Base-by-base conservation (phyloP, 73 alveolate genomes). In the Uronychia binucleata region DNA sequence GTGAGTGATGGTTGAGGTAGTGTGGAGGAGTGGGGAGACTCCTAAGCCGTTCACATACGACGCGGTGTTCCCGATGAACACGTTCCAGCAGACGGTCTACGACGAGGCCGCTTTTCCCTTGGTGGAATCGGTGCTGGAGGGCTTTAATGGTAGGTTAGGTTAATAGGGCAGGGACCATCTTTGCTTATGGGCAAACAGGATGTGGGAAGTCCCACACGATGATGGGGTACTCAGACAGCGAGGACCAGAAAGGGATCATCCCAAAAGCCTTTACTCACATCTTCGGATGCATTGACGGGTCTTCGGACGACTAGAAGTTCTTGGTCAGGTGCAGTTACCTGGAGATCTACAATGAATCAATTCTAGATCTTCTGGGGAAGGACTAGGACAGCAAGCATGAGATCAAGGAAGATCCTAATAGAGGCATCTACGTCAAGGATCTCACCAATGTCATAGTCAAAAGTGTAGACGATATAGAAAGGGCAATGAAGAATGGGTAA, bases 171-270 rank as follows among this genome's bases (percentile, higher is more conserved):
- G 98, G 98, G 27, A 96, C 99, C 25, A 90, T 96, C 31, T 96
- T 96, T 78, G 99, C 99, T 1, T 96, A 96, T 82, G 99, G 99
- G 1, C 96, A 96, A 83, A 96, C 99, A 27, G 99, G 99, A 1
- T 93, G 98, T 77, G 99, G 99, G 31, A 96, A 96, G 86, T 95
- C 98, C 30, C 89, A 78, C 82, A 96, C 99, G 8, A 95, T 96
- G 98, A 85, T 91, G 92, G 99, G 99, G 8, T 58, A 83, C 30
- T 86, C 94, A 30, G 95, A 92, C 74, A 89, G 91, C 74, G 96
- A 96, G 29, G 91, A 89, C 67, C 81, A 85, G 59, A 93, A 91
- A 80, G 99, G 99, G 14, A 86, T 98, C 57, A 95, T 97, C 27
- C 98, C 99, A 1, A 94, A 93, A 89, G 97, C 99, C 28, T 96